These are phyloP conservation scores for Podaxis sp. DNA, from an alignment of 768 basidiomycete species.

Conservation along the genomic window DNA sequence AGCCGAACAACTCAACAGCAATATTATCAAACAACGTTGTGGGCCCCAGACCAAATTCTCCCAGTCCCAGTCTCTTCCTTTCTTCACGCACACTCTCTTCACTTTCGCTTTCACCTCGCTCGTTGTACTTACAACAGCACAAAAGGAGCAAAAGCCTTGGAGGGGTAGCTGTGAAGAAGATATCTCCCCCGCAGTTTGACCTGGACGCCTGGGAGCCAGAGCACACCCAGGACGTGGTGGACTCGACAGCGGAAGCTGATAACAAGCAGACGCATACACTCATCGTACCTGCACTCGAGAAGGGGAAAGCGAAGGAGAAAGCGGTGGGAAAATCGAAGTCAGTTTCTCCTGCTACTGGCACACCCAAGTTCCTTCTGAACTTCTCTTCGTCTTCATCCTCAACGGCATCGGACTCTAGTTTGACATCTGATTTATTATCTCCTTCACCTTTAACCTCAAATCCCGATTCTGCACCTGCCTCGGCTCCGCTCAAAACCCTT, in stretches of 20 bases:
- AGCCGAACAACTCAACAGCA: slow-evolving; percentile 1
- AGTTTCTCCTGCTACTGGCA: background rate
- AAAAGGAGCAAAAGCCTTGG: slow-evolving; percentile 11
- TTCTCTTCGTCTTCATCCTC: slow-evolving; percentile 11
- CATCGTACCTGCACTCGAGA: background rate
- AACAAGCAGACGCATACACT: background rate
- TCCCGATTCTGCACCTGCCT: slow-evolving; percentile 2
- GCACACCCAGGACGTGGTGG: background rate
- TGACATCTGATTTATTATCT: background rate
- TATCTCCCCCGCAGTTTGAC: slow-evolving; percentile 2
- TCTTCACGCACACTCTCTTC: slow-evolving; percentile 12
- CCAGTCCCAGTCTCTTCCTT: slow-evolving; percentile 9
- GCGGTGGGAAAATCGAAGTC: background rate
- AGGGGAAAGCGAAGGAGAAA: background rate
- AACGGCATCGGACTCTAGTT: background rate
- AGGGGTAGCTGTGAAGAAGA: slow-evolving; percentile 12
- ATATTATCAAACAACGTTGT: background rate
- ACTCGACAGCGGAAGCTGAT: background rate
- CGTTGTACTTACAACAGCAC: background rate
- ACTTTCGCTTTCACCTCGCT: slow-evolving; percentile 13
- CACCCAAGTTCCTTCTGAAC: slow-evolving; percentile 8
- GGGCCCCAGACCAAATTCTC: background rate
- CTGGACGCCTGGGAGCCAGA: slow-evolving; percentile 1
- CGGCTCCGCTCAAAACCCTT: background rate
- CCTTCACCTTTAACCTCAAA: slow-evolving; percentile 8